A percentile compares a stretch with the other conserved stretches of the same genome.
Conservation (phyloP, 2,329 filamentous ascomycete species). For the Aspergillus intermedius region DNA sequence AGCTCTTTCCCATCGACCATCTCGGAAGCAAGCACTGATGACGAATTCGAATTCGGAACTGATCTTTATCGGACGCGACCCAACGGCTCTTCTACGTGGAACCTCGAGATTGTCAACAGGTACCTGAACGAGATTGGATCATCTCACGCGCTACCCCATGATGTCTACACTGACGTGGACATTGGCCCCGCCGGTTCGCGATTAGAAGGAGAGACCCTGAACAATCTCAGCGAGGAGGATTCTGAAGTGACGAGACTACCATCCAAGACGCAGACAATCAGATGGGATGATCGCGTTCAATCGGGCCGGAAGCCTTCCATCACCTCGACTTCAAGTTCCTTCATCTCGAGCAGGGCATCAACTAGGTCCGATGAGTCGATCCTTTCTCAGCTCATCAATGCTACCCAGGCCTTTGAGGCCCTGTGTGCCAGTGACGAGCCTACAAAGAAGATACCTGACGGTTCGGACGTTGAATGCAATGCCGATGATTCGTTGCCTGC, state of each 20-base stretch:
- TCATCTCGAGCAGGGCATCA: not conserved
- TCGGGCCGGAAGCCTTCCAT: not conserved
- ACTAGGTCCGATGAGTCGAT: not conserved
- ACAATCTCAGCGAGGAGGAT: not conserved
- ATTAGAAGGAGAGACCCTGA: not conserved
- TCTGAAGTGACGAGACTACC: not conserved
- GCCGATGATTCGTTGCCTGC: no score
- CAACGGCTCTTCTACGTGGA: constrained; percentile 8
- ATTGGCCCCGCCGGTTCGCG: not conserved
- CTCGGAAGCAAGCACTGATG: constrained; percentile 25
- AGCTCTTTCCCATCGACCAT: constrained; percentile 13
- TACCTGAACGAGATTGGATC: constrained; percentile 3
- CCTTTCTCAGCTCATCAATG: no score
- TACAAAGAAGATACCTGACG: no score
- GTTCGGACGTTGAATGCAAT: no score
- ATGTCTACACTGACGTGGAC: not conserved
- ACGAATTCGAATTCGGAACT: constrained; percentile 22
- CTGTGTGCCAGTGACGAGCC: no score
- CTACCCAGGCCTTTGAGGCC: no score
- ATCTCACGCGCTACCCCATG: constrained; percentile 2
- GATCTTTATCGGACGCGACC: constrained; percentile 20
- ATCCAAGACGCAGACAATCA: not conserved
- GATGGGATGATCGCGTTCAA: not conserved
- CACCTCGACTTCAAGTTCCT: not conserved
- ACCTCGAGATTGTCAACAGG: constrained; percentile 5